Evolutionary conservation across 768 basidiomycete species (phyloP), one percentile per base, ranked within the genome.

Genomic region (Pulveroboletus sp.): DNA sequence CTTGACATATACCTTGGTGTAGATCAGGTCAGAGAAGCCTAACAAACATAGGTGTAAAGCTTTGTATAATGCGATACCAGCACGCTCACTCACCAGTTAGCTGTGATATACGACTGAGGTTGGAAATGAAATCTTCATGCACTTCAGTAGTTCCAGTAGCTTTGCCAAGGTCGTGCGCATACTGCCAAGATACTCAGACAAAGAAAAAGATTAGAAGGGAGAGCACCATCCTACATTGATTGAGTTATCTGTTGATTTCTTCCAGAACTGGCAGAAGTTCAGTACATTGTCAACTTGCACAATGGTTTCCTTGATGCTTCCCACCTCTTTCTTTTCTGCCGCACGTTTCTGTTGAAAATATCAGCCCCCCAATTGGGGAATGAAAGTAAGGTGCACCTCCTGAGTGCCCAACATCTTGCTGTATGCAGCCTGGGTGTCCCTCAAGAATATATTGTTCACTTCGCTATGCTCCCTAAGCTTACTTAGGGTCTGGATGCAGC

Each of bases 21-120:
- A 98, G 53, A 99, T 92, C 11, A 97, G 92, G 65, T 98, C 97
- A 23, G 94, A 97, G 79, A 98, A 98, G 27, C 95, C 94, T 84
- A 58, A 37, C 29, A 20, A 45, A 40, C 34, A 8, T 19, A 42
- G 43, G 27, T 37, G 40, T 42, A 27, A 33, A 49, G 21, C 19
- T 23, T 25, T 3, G 10, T 13, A 6, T 33, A 14, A 35, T 19
- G 20, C 4, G 32, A 35, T 12, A 17, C 17, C 12, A 27, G 34
- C 20, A 16, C 17, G 40, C n/a, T 21, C 35, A 51, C 75, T 49
- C 53, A 86, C 91, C 91, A 37, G 94, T 98, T 35, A 98, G 80
- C 64, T 97, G 94, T 13, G 92, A 86, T 54, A 98, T 94, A 20
- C 90, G 80, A 58, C 85, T 94, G 38, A 98, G 77, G 65, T 94